A percentile compares a stretch with the other conserved stretches of the same genome.
Conservation (phyloP, 805 yeast genomes). For the Zygosaccharomyces bisporus region DNA sequence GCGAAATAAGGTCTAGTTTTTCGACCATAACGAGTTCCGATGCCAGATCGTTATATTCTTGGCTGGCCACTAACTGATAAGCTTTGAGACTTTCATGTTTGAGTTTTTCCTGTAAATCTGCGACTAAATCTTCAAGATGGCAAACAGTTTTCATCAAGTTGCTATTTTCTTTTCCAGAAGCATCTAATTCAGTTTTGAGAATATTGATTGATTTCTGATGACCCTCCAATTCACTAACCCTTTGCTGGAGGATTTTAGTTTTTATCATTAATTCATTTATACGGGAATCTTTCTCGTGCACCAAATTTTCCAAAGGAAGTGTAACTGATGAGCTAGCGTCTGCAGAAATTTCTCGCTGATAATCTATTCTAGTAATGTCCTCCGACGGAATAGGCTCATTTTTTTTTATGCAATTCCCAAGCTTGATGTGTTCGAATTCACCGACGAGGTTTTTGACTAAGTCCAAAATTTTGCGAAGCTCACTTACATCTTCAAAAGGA, state of each 20-base stretch:
- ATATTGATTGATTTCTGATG: constrained; percentile 20
- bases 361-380: constrained; percentile 7
- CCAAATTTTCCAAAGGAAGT: neutral
- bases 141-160: neutral
- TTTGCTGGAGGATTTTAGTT: constrained; percentile 44
- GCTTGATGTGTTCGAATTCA: neutral
- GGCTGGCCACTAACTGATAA: constrained; percentile 24
- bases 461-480: neutral
- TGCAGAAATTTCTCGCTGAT: neutral
- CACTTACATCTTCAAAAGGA: neutral
- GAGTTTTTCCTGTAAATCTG: neutral
- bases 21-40: constrained; percentile 37
- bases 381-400: neutral
- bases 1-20: constrained; percentile 41
- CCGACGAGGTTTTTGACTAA: neutral
- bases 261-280: constrained; percentile 46
- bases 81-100: constrained; percentile 28
- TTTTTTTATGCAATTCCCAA: neutral
- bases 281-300: constrained; percentile 12
- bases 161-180: neutral
- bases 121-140: neutral
- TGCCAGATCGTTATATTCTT: constrained; percentile 35
- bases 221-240: constrained; percentile 36
- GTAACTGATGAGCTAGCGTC: neutral
- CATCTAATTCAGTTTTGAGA: neutral